Conservation (phyloP, 2,329 filamentous ascomycete genomes). For the Bisporella sp. region DNA sequence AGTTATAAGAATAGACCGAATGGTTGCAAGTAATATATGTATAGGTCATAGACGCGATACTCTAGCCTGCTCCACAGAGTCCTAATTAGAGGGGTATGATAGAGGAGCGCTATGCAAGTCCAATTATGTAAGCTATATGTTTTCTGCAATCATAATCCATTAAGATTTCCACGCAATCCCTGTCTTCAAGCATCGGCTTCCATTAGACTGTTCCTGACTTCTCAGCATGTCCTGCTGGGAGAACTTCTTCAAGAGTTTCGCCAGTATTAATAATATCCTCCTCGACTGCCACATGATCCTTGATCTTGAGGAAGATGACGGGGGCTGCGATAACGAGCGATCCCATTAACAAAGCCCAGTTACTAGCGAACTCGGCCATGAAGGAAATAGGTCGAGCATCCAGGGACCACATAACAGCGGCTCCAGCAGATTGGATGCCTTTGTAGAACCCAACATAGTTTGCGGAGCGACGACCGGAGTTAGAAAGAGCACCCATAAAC, state of each 20-base stretch:
- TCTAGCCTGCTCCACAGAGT: no score
- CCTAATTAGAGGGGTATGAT: no score
- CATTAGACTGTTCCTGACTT: constrained; percentile 5
- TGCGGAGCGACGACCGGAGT: constrained; percentile 85
- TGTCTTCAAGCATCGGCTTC: no score
- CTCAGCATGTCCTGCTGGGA: constrained; percentile 19
- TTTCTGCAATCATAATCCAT: no score
- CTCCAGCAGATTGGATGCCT: constrained; percentile 81
- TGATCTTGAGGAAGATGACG: constrained; percentile 70
- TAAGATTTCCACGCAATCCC: no score
- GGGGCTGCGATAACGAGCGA: constrained; percentile 72
- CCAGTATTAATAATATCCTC: constrained; percentile 81
- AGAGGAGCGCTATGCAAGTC: no score
- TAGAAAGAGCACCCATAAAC: constrained; percentile 90
- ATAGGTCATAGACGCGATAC: no score
- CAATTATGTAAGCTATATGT: no score
- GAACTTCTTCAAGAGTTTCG: constrained; percentile 69
- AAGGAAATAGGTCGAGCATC: constrained; percentile 57
- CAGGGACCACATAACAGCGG: constrained; percentile 67
- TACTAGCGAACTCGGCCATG: constrained; percentile 64
- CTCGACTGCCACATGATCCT: constrained; percentile 73
- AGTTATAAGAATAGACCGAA: no score
- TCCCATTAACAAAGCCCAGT: constrained; percentile 71
- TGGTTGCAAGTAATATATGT: no score
- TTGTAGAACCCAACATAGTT: constrained; percentile 92